phyloP scores from a whole-genome alignment of 495 filamentous ascomycete species.

The Hypomontagnella submonticulosa region DNA sequence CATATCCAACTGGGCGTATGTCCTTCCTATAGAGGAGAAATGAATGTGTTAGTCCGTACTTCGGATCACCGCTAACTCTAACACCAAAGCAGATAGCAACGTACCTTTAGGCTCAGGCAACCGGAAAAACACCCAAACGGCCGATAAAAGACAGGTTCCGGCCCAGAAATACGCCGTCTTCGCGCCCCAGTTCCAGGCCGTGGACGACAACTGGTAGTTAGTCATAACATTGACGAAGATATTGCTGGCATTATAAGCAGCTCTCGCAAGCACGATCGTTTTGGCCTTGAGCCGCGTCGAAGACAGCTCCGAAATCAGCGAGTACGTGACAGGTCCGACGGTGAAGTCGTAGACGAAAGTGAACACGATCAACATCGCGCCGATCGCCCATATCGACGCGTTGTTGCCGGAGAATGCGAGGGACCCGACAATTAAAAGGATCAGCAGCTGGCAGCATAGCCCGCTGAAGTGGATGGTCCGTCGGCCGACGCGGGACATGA shows the following conservation, averaged over 20 bases:
- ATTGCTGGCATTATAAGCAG: slow-evolving; percentile 61
- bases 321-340: slow-evolving; percentile 67
- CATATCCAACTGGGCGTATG: slow-evolving; percentile 62
- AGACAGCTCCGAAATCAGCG: slow-evolving; percentile 64
- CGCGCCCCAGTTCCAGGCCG: slow-evolving; percentile 63
- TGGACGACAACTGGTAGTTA: slow-evolving; percentile 61
- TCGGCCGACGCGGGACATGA: slow-evolving; percentile 61
- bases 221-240: slow-evolving; percentile 60
- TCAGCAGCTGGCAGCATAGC: slow-evolving; percentile 47
- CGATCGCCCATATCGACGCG: slow-evolving; percentile 52
- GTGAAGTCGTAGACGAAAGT: slow-evolving; percentile 66
- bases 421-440: slow-evolving; percentile 55
- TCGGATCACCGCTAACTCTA: background rate
- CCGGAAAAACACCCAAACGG: slow-evolving; percentile 50
- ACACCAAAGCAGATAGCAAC: background rate
- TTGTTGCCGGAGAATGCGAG: slow-evolving; percentile 41
- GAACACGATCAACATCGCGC: slow-evolving; percentile 61
- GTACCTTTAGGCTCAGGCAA: slow-evolving; percentile 50
- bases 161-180: slow-evolving; percentile 65
- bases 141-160: slow-evolving; percentile 56
- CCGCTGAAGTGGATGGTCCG: slow-evolving; percentile 63
- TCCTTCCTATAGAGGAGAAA: slow-evolving; percentile 40
- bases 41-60: background rate
- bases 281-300: slow-evolving; percentile 65
- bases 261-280: slow-evolving; percentile 65